Evolutionary conservation across 352 stramenopile genomes (phyloP), one percentile per base, ranked within the genome.

Genomic region (Globisporangium recalcitrans): DNA sequence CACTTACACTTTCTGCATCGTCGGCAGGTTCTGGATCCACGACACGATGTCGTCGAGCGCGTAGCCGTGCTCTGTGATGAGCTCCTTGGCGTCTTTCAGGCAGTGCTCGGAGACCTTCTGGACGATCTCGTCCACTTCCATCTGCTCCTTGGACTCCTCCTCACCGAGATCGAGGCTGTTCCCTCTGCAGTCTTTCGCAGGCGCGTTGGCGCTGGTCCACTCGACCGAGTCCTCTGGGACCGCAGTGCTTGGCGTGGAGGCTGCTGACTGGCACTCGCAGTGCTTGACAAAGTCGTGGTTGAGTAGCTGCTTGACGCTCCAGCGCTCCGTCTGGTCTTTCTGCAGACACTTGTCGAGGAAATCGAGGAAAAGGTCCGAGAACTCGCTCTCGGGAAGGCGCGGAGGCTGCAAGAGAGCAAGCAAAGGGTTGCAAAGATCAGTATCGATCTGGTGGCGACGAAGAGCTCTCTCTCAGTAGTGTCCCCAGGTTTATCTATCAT

Each of bases 301-400:
- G 16, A 93, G 76, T 51, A 93, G 64, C 31, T 93, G 70, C 59
- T 91, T 91, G 60, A 93, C 71, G 46, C 77, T 90, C 85, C 85
- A 94, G 29, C 85, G 77, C 52, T 94, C 81, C 0, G 67, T 73
- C 36, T 92, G 82, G 31, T 94, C 83, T 44, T 92, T 92, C 38
- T 85, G 80, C 14, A 94, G 68, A 60, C 85, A 94, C 49, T 91
- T 91, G 53, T 82, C 82, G 1, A 94, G 63, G 56, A 94, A 94
- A 58, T 94, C 82, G 31, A 75, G 72, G 56, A 94, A 94, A 16
- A 82, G 62, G 1, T 73, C 63, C 8, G 85, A 94, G 61, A 92
- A 91, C n/a, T 88, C 80, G 38, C 72, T 76, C 24, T 80, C 71
- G 0, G 85, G 85, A 21, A 94, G 68, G 13, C 70, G 77, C 29